These are phyloP conservation scores for Stemphylium vesicarium DNA, from an alignment of 2,329 filamentous ascomycete species.

Conservation along the genomic window DNA sequence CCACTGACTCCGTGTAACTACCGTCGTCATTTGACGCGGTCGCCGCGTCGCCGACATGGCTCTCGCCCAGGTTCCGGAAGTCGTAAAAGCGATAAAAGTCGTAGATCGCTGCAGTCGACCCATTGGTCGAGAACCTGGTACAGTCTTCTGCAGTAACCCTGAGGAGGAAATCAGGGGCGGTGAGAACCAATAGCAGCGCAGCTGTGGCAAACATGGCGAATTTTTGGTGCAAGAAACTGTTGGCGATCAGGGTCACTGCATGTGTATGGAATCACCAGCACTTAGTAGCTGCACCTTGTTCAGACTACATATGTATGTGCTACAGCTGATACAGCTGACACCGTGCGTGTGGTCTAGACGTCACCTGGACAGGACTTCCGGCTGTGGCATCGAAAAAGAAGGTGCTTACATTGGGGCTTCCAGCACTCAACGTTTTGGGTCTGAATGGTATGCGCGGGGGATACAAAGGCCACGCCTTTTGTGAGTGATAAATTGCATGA, in stretches of 20 bases:
- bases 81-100: constrained; percentile 26
- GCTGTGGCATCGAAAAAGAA: neutral
- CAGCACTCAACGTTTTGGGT: neutral
- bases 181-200: neutral
- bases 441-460: neutral
- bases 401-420: neutral
- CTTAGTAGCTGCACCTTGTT: neutral
- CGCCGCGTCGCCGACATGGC: neutral
- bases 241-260: neutral
- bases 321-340: neutral
- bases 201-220: neutral
- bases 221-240: neutral
- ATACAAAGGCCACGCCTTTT: neutral
- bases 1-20: neutral
- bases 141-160: constrained; percentile 9
- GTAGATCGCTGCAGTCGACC: constrained; percentile 12
- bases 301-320: constrained; percentile 3
- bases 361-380: neutral
- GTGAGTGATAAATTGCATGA: neutral
- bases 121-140: constrained; percentile 18
- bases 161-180: neutral
- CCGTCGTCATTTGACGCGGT: neutral
- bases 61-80: constrained; percentile 10
- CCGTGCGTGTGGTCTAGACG: neutral
- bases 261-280: neutral